These are phyloP conservation scores for Naganishia kalamii DNA, from an alignment of 768 basidiomycete genomes.

Conservation along the genomic window DNA sequence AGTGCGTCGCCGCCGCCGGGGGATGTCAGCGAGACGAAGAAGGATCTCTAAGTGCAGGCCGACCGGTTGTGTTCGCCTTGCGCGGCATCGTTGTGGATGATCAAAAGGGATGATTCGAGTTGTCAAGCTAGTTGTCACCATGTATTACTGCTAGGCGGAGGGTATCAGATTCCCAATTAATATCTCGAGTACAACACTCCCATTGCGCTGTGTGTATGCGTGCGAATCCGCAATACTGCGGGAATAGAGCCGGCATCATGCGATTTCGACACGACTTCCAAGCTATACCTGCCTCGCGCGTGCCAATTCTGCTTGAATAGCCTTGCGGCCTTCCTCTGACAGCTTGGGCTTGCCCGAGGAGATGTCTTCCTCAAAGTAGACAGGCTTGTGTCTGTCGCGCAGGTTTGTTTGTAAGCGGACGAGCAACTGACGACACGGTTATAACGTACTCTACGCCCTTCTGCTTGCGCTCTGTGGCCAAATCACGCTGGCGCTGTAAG, in stretches of 20 bases:
- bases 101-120: too few species aligned
- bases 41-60: slow-evolving; percentile 36
- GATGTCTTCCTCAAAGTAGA: slow-evolving; percentile 67
- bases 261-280: too few species aligned
- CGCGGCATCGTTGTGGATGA: too few species aligned
- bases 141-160: too few species aligned
- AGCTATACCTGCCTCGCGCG: slow-evolving; percentile 2
- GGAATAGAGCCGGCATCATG: too few species aligned
- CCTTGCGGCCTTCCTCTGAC: slow-evolving; percentile 62
- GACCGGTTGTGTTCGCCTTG: too few species aligned
- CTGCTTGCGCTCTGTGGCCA: slow-evolving; percentile 76
- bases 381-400: slow-evolving; percentile 57
- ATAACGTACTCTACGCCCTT: slow-evolving; percentile 67
- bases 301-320: slow-evolving; percentile 54
- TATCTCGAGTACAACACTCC: too few species aligned
- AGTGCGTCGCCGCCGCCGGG: neutral
- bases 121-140: too few species aligned
- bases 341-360: slow-evolving; percentile 62
- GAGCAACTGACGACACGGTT: neutral
- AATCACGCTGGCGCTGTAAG: slow-evolving; percentile 64
- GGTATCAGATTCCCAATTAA: too few species aligned
- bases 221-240: too few species aligned
- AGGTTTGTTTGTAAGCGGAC: neutral
- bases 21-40: slow-evolving; percentile 26
- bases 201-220: too few species aligned